These are phyloP conservation scores for Phytophthora agathidicida DNA, from an alignment of 352 stramenopile genomes.

Conservation along the genomic window DNA sequence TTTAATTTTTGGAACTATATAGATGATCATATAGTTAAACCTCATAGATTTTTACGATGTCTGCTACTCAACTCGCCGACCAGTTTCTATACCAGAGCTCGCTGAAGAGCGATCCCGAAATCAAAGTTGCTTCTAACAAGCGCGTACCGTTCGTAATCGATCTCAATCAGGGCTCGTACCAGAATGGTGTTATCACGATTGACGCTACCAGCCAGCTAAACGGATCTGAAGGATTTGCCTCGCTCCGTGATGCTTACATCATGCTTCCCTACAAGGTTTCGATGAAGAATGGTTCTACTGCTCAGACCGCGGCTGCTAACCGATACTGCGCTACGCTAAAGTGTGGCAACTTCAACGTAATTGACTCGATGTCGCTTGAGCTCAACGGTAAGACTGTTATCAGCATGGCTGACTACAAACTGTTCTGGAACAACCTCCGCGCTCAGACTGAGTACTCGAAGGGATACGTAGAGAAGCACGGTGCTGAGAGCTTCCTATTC, in stretches of 20 bases:
- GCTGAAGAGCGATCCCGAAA: slow-evolving; percentile 5
- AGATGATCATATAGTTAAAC: neutral
- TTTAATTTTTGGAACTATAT: neutral
- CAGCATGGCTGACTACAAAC: neutral
- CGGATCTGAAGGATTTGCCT: slow-evolving; percentile 2
- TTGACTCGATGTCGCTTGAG: neutral
- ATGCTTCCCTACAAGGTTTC: slow-evolving; percentile 15
- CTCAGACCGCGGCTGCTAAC: neutral
- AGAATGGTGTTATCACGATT: slow-evolving; percentile 20
- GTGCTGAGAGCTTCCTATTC: neutral
- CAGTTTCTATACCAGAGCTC: slow-evolving; percentile 11
- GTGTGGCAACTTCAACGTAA: slow-evolving; percentile 8
- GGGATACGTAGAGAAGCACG: slow-evolving; percentile 3
- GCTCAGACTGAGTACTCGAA: neutral
- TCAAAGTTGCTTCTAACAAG: slow-evolving; percentile 5
- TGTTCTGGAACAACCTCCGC: neutral
- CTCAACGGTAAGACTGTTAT: neutral
- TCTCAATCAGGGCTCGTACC: slow-evolving; percentile 12
- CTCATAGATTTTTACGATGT: slow-evolving; percentile 11
- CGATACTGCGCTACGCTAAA: neutral
- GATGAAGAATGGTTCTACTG: slow-evolving; percentile 10
- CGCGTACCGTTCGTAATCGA: slow-evolving; percentile 10
- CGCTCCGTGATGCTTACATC: slow-evolving; percentile 19
- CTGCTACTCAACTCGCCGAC: slow-evolving; percentile 12
- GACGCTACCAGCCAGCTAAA: slow-evolving; percentile 8